Evolutionary conservation across 2,329 filamentous ascomycete species (phyloP).

Genomic region (Pseudocercospora cruenta): DNA sequence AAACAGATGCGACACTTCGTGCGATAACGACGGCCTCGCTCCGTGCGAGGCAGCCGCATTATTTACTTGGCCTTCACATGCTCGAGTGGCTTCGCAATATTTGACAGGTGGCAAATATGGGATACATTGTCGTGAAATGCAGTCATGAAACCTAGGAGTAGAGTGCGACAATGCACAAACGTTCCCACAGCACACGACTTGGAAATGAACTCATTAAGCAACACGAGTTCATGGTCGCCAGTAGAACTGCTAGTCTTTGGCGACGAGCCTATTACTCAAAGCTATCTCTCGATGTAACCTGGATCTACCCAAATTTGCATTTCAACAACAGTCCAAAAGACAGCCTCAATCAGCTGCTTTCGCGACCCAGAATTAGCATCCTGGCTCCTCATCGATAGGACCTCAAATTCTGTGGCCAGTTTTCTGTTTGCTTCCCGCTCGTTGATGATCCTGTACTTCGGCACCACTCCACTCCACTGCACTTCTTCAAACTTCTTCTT

Average conservation of each 20-base stretch:
- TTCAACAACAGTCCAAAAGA: neutral
- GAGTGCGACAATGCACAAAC: no score
- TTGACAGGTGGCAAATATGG: neutral
- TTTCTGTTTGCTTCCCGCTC: neutral
- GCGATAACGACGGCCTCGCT: neutral
- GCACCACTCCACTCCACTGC: neutral
- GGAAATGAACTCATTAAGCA: neutral
- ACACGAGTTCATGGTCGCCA: neutral
- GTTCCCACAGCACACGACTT: neutral
- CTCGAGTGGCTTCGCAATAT: neutral
- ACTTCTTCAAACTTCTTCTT: neutral
- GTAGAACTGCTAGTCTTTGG: no score
- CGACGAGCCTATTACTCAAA: neutral
- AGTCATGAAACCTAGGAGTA: neutral
- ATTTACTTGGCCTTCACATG: neutral
- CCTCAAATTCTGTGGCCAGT: neutral
- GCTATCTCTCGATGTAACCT: neutral
- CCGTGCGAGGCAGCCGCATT: neutral
- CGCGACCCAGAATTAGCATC: neutral
- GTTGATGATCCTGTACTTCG: neutral
- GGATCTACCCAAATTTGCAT: neutral
- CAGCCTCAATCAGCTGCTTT: neutral
- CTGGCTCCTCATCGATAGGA: neutral
- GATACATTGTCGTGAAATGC: neutral
- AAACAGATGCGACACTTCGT: neutral